Percentiles rank a stretch among this genome's conserved stretches.
These are phyloP conservation scores for Choiromyces venosus DNA, from an alignment of 495 filamentous ascomycete species.

Conservation along the genomic window DNA sequence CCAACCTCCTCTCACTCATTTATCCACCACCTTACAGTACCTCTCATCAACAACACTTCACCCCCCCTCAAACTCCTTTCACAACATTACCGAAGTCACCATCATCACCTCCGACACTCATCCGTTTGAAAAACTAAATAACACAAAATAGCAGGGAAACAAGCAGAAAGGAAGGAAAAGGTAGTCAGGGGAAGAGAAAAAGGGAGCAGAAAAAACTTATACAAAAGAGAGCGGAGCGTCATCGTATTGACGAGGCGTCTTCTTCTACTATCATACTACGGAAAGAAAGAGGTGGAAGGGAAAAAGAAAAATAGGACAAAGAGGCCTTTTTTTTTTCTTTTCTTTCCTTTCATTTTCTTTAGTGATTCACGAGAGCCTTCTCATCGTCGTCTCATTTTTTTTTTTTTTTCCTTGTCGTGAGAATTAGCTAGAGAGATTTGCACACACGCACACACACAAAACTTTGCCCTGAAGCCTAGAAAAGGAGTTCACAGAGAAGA, in stretches of 20 bases:
- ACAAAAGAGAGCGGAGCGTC: not conserved
- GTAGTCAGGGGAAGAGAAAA: not conserved
- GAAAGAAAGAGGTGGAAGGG: constrained; percentile 1
- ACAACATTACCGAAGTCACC: not conserved
- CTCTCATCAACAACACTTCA: not conserved
- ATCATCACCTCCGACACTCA: not conserved
- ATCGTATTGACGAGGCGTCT: not conserved
- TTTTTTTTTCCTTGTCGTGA: not conserved
- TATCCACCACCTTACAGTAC: not conserved
- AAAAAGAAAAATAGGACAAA: not conserved
- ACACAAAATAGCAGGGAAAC: not conserved
- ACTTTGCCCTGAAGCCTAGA: constrained; percentile 2
- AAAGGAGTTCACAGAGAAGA: not conserved
- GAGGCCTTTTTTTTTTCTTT: not conserved
- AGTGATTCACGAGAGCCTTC: not conserved
- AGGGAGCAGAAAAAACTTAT: not conserved
- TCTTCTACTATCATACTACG: not conserved
- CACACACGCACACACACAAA: not conserved
- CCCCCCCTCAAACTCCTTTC: not conserved
- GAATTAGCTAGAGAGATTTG: constrained; percentile 1
- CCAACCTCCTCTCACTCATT: constrained; percentile 1
- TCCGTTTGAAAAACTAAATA: not conserved
- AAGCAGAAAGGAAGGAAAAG: not conserved
- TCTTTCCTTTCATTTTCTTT: not conserved
- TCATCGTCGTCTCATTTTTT: not conserved